Conservation (phyloP, 2,329 filamentous ascomycete genomes). For the Paecilomyces formosus region DNA sequence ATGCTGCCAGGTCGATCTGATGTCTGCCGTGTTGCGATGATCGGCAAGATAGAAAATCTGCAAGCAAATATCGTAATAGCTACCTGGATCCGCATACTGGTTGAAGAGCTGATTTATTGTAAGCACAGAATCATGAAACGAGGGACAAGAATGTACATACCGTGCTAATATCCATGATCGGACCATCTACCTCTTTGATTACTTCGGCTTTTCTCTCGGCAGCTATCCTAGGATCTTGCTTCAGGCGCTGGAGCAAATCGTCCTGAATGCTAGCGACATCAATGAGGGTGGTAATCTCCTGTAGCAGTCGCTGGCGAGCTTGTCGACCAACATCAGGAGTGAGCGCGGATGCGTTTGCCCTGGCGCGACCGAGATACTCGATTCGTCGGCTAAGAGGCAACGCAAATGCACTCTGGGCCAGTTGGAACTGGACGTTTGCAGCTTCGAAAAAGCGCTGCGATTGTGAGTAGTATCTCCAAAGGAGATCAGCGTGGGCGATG, state of each 20-base stretch:
- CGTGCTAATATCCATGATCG: constrained; percentile 66
- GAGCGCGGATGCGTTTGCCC: constrained; percentile 82
- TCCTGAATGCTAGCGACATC: constrained; percentile 95
- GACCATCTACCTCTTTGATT: constrained; percentile 63
- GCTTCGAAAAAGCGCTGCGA: constrained; percentile 78
- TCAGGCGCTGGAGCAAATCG: constrained; percentile 73
- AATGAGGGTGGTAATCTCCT: constrained; percentile 76
- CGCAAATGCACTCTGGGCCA: constrained; percentile 75
- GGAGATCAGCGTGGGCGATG: constrained; percentile 73
- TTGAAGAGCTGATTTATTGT: constrained; percentile 67
- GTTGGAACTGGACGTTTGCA: constrained; percentile 73
- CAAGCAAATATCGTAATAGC: constrained; percentile 89
- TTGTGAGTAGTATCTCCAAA: constrained; percentile 89
- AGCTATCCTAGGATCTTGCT: constrained; percentile 62
- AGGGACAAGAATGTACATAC: constrained; percentile 46
- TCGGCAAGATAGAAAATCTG: constrained; percentile 89
- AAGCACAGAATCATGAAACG: neutral
- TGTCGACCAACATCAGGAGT: constrained; percentile 70
- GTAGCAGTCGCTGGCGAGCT: constrained; percentile 74
- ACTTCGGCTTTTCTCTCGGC: constrained; percentile 58
- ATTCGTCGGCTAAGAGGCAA: constrained; percentile 80
- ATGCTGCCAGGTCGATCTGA: constrained; percentile 75
- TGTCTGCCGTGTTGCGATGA: constrained; percentile 79
- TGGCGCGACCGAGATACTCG: constrained; percentile 80
- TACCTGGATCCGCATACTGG: constrained; percentile 78